Evolutionary conservation across 2,329 filamentous ascomycete genomes (phyloP), one percentile per base, ranked within the genome.

Genomic region (Trichoderma semiorbis): DNA sequence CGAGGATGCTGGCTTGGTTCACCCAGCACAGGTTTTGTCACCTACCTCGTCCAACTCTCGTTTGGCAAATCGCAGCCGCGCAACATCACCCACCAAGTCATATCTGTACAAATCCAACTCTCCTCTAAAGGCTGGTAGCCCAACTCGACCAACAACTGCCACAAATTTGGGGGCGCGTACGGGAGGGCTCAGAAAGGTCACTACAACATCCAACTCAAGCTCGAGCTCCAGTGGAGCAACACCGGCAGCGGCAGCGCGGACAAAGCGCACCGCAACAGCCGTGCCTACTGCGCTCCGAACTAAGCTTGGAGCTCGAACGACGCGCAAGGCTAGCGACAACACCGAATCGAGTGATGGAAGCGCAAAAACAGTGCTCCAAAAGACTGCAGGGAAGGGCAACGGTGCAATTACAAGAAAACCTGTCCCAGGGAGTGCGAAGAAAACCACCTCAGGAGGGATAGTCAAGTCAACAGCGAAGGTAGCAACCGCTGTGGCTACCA

Each of bases 1-100:
- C 24, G 83, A 82, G 72, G 84, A 82, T 30, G 74, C 80, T 73
- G 76, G 82, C 75, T 72, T 73, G 62, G 76, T 81, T 53, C 79
- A 79, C 74, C 80, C 88, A 73, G 82, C 86, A 64, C 86, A 92
- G 79, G 87, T 97, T 47, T 85, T 97, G 3, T 97, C 94, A 1
- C 94, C 94, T 2, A 92, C 93, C 67, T 95, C 93, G 0, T 91
- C 92, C 72, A 97, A 97, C 78, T 92, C 92, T 7, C 90, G 93
- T 66, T 86, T 92, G 18, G 83, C 75, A 72, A 79, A 80, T 24
- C 87, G 89, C 63, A 83, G 80, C 75, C 80, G 84, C 10, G 82
- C 84, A 2, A 78, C 79, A 6, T 88, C 89, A n/a, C 86, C 88
- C 16, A 80, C 83, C 28, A 91, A 91, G 77, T 84, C 87, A 3